Base-by-base conservation (phyloP, 2,329 filamentous ascomycete species). In the Ceratocystis smalleyi region DNA sequence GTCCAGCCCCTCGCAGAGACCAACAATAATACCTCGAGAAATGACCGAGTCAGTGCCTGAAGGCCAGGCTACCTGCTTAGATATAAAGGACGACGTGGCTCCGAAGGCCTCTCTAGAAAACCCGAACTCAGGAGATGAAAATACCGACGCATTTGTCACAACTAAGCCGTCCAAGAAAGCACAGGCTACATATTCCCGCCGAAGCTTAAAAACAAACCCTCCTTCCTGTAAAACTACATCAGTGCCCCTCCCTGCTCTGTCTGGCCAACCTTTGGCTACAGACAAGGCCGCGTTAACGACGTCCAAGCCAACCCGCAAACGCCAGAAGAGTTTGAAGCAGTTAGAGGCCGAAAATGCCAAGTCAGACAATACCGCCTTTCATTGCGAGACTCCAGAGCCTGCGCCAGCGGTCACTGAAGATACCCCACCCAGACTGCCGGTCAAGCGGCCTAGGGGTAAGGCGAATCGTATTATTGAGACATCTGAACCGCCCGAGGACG, bases 381-480 rank as follows among this genome's bases (percentile, higher is more conserved):
- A 22, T 27, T 12, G 22, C 12, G 54, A 57, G 15, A 57, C 54
- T 7, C 54, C 54, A 1, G 54, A 57, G 8, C 54, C 62, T 7
- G 43, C 24, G 3, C 40, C 62, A 10, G 24, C 40, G 8, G 40
- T n/a, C 22, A 60, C 62, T 15, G 54, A 64, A 19, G 62, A 59
- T 19, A 64, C 54, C 5, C 62, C 54, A 4, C 62, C 62, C 7
- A 35, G 54, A 8, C 40, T 64, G 4, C 62, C 54, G 5, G 17
- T 43, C 19, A 43, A 45, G 15, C 40, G 62, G n/a, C 54, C 49
- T 5, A 64, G 59, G 51, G 62, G 62, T 1, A 59, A 49, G 22
- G 62, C 55, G 12, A 60, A 59, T 49, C 32, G 54, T 15, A 51
- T 64, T 45, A 27, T 64, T 17, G 57, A 64, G 19, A 64, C 54